Evolutionary conservation across 495 filamentous ascomycete genomes (phyloP).

Genomic region (Aspergillus olivimuriae): DNA sequence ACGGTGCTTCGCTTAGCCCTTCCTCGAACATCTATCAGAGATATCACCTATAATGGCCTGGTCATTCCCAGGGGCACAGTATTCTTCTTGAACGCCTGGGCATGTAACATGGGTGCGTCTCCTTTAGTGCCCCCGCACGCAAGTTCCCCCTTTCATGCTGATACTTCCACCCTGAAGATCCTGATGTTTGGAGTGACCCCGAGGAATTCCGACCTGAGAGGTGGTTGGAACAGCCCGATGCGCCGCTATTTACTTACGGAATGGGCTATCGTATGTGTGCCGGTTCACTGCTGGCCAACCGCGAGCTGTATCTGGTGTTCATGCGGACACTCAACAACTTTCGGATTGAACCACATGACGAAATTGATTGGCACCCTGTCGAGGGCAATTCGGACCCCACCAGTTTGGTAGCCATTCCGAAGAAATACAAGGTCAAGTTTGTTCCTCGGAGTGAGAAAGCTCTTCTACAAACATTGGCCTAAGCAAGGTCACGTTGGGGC

Average conservation of each 20-base stretch:
- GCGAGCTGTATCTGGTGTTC: constrained; percentile 60
- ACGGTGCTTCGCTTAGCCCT: constrained; percentile 56
- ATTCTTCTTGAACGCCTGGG: constrained; percentile 61
- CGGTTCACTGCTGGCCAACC: constrained; percentile 55
- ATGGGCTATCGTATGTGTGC: constrained; percentile 63
- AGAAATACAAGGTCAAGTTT: constrained; percentile 49
- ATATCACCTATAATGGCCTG: constrained; percentile 50
- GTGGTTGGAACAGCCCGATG: constrained; percentile 56
- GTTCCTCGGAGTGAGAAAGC: constrained; percentile 42
- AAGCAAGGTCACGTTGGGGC: too few species aligned
- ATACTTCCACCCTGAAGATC: constrained; percentile 28
- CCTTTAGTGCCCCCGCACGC: constrained; percentile 2
- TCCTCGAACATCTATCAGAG: constrained; percentile 52
- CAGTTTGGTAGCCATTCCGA: constrained; percentile 52
- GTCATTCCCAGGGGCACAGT: constrained; percentile 54
- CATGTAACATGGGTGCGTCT: constrained; percentile 59
- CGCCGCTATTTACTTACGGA: constrained; percentile 55
- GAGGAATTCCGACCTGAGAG: constrained; percentile 54
- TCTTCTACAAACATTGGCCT: constrained; percentile 29
- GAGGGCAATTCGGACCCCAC: constrained; percentile 50
- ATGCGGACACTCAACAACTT: constrained; percentile 56
- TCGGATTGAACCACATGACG: constrained; percentile 42
- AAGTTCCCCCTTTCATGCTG: not conserved
- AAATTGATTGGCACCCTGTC: constrained; percentile 49
- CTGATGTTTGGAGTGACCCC: constrained; percentile 52